Evolutionary conservation across 169 alveolate species (phyloP), one percentile per base, ranked within the genome.

Genomic region (Miamiensis avidus): DNA sequence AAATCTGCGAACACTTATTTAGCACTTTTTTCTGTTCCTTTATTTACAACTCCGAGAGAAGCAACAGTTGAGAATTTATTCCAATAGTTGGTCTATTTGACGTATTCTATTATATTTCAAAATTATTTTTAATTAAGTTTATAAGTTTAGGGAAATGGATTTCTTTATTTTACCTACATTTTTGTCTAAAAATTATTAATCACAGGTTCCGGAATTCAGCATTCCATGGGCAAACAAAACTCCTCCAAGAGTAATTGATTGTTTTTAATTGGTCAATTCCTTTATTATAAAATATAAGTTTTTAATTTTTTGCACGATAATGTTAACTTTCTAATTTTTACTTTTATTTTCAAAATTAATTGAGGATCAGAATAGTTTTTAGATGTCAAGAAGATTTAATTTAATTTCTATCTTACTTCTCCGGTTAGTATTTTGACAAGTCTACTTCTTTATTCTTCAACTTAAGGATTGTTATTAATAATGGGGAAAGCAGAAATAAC

Each of bases 51-150:
- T 29, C 99, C 99, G 65, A 99, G 88, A 11, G 99, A 97, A 11
- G 99, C 99, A 20, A 99, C 98, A 25, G 99, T 99, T 29, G 99
- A 94, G 93, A 99, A 99, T 91, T 99, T 96, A 49, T 99, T 97
- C 99, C 99, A 99, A 83, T 96, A 96, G 69, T 97, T 93, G 16
- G 98, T 99, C 81, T 97, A 97, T 29, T 98, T 97, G 78, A 98
- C 97, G 99, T 99, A 99, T 87, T 94, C 95, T 82, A n/a, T 31
- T 4, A 78, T 33, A 33, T 29, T 32, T 31, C 28, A 31, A 77
- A 27, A 1, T 77, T n/a, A 91, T 82, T 31, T 79, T 76, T 64
- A 81, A 75, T 33, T 81, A 76, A 1, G 84, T 73, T 26, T 82
- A 82, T 20, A 88, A 89, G n/a, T 75, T 78, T 29, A 88, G 49